Evolutionary conservation across 352 stramenopile genomes (phyloP), one percentile per base, ranked within the genome.

Genomic region (Phytophthora sp.): DNA sequence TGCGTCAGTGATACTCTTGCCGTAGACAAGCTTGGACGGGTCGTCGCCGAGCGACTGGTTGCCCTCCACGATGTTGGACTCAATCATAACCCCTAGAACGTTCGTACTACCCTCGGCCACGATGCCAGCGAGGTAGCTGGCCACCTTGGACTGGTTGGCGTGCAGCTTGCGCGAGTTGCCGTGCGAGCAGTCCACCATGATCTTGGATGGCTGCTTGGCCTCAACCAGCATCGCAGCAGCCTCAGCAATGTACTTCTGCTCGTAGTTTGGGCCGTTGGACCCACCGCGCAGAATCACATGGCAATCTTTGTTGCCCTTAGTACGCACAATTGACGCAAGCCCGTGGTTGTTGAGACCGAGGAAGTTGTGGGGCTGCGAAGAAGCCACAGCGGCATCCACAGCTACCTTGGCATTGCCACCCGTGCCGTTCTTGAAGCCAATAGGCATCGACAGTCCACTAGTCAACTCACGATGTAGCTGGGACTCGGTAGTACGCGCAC

Each of bases 111-210:
- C 88, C 18, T 73, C 73, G 1, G 79, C 79, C 18, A 96, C 73
- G 29, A 93, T 68, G 13, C 78, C 68, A 4, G 81, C 79, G 16
- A 96, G 27, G 73, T 94, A 89, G 41, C 63, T 75, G 16, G 82
- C 69, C 27, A 96, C 88, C 58, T 91, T 90, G 41, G 85, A 69
- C 66, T 96, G 88, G 75, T 96, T 96, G 26, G 74, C 60, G 73
- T 94, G 88, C 45, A 87, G 57, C 71, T 95, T 95, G 63, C 84
- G 77, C 42, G 84, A 93, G 79, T 96, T 96, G 59, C 88, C 88
- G 72, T 96, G 88, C 46, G 84, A 94, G 78, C 88, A 95, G 74
- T 96, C 88, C 44, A 96, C 73, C 88, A 96, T 94, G 76, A 96
- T 77, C 66, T 91, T 91, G 31, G 69, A 73, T 9, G 78, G 70